Base-by-base conservation (phyloP, 139 green algal genomes). In the Asterochloris sp. region DNA sequence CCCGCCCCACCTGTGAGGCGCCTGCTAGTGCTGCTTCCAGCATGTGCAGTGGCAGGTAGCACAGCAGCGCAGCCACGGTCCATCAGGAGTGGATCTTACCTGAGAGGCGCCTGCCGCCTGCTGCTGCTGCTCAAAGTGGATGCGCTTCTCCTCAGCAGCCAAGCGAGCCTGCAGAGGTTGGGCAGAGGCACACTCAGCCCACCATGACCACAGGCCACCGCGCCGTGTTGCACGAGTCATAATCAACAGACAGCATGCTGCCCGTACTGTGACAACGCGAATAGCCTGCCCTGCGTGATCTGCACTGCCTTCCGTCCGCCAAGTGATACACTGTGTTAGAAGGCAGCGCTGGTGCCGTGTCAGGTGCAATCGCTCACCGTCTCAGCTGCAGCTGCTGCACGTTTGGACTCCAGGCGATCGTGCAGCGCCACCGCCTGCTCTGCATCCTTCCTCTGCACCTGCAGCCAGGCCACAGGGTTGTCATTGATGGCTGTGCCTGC, bases 111-210 rank as follows among this genome's bases (percentile, higher is more conserved):
- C 76, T 69, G 76, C 76, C 27, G 60, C 76, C 76, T 80, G 76
- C 76, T 80, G 76, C 24, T 80, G 76, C 76, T 80, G 76, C 76
- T 80, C 76, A 61, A 80, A 80, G n/a, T 69, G 67, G 60, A 80
- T 80, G 60, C 76, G 67, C 54, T 69, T 80, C 60, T 80, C 76
- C 76, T 80, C 76, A 69, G 76, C 76, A 69, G 76, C 76, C 14
- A 80, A 27, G 13, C 76, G n/a, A 23, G 60, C 76, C 76, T 80
- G 76, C 23, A 67, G 0, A n/a, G 19, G n/a, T 23, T 27, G 19
- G 1, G 1, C 71, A 47, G 24, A 15, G 21, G 26, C 16, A 60
- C 10, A 77, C 28, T 16, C 71, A 76, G 8, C 10, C 14, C 38
- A 54, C 38, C 6, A 76, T 0, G 23, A 27, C 19, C 13, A 15